Base-by-base conservation (phyloP, 2,329 filamentous ascomycete species). In the Exophiala dermatitidis region DNA sequence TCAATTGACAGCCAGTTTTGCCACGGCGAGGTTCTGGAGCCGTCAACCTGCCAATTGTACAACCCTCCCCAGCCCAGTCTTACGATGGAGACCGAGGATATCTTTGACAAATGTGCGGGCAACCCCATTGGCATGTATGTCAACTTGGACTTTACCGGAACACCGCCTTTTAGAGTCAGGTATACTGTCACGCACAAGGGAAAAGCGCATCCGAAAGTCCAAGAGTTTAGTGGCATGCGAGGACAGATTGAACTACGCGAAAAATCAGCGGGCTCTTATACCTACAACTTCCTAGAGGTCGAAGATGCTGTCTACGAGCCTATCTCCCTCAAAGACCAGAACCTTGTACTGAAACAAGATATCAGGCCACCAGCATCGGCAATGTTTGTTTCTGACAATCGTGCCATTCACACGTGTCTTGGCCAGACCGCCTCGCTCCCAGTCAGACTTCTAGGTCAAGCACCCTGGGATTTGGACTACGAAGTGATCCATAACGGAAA, bases 321-420 rank as follows among this genome's bases (percentile, higher is more conserved):
- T 1, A 77, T 85, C 47, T 74, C 77, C 29, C 71, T 94, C 26
- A 76, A 76, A 30, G 81, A 84, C 37, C 71, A 79, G 8, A 77
- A 79, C 46, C 78, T 85, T 57, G 71, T 81, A 6, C 72, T 97
- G 38, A 85, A 94, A 69, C 91, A 97, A 69, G 84, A 89, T 63
- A 91, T 98, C 61, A 95, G 94, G 69, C 93, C 93, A 6, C 88
- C 90, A 3, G 91, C 93, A 4, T 88, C 86, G 6, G 91, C 91
- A 28, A 72, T 73, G 32, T 82, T 84, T 57, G 77, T 90, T 51
- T 76, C 80, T 75, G 5, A 73, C 77, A 19, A 73, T 75, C 47
- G 38, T 36, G 72, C 72, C 26, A 76, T 82, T 56, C 83, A 80
- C 62, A 83, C 86, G 46, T 98, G 93, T 66, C 85, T 97, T 51